A percentile compares a stretch with the other conserved stretches of the same genome.
Conservation (phyloP, 2,329 filamentous ascomycete genomes). For the Teratosphaeria pseudoeucalypti region DNA sequence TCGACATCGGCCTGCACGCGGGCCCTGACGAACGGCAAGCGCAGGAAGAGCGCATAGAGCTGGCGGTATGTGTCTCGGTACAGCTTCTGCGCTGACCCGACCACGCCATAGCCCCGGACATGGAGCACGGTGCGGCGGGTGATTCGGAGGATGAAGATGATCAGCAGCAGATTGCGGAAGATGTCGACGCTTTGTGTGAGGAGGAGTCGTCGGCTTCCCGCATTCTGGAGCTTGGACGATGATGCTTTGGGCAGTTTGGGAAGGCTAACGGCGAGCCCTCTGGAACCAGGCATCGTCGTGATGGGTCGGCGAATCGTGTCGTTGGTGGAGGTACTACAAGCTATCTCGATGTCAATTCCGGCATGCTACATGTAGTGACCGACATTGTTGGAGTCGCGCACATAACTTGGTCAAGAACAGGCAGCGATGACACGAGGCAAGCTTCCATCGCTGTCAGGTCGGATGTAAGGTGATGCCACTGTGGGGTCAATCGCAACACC, state of each 20-base stretch:
- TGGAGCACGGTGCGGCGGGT: constrained; percentile 71
- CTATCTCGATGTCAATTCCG: neutral
- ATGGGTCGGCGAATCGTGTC: neutral
- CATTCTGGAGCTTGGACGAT: neutral
- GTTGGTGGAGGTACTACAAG: neutral
- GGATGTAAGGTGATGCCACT: neutral
- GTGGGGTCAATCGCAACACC: neutral
- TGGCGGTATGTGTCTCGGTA: constrained; percentile 63
- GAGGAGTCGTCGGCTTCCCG: constrained; percentile 2
- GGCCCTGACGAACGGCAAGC: constrained; percentile 72
- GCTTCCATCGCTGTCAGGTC: neutral
- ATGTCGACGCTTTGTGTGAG: constrained; percentile 17
- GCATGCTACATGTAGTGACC: neutral
- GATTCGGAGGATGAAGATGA: constrained; percentile 78
- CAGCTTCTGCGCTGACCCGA: constrained; percentile 66
- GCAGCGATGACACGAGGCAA: neutral
- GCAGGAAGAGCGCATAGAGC: constrained; percentile 76
- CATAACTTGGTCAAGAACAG: neutral
- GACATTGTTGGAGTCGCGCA: neutral
- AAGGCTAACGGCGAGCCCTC: constrained; percentile 4
- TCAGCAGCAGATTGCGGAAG: constrained; percentile 76
- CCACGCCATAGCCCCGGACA: constrained; percentile 74
- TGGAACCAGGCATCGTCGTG: constrained; percentile 7
- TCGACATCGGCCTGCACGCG: constrained; percentile 77
- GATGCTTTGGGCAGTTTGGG: constrained; percentile 13